These are phyloP conservation scores for Reticulascus tulasneorum DNA, from an alignment of 2,329 filamentous ascomycete species.

Conservation along the genomic window DNA sequence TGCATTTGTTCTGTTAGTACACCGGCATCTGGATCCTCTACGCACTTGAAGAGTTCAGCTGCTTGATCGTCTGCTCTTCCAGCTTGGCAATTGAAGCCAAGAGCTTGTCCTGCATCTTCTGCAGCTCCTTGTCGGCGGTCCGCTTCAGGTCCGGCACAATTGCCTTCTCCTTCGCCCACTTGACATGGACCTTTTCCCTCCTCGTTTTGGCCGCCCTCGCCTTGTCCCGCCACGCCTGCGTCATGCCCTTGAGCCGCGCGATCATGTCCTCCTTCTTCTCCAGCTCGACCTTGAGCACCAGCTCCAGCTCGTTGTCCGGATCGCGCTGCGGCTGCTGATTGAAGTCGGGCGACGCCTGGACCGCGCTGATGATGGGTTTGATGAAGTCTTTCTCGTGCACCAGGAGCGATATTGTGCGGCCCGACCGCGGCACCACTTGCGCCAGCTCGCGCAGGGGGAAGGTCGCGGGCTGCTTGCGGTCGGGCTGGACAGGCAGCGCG, in stretches of 20 bases:
- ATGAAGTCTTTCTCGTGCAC: constrained; percentile 40
- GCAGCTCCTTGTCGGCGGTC: constrained; percentile 42
- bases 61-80: constrained; percentile 45
- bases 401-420: constrained; percentile 36
- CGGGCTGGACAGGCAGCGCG: constrained; percentile 34
- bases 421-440: constrained; percentile 45
- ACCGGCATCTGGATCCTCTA: neutral
- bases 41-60: constrained; percentile 29
- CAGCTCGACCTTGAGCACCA: constrained; percentile 49
- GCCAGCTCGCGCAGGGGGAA: constrained; percentile 54
- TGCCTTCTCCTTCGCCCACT: constrained; percentile 41
- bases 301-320: constrained; percentile 56
- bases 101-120: constrained; percentile 49
- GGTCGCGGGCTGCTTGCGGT: constrained; percentile 19
- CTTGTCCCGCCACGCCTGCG: constrained; percentile 47
- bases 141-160: constrained; percentile 45
- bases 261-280: constrained; percentile 45
- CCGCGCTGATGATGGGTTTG: constrained; percentile 52
- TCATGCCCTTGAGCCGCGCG: constrained; percentile 38
- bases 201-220: constrained; percentile 43
- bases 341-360: constrained; percentile 49
- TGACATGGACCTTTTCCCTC: constrained; percentile 45
- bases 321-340: constrained; percentile 59
- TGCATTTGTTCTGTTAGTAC: too few relatives aligned
- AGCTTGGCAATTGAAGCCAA: constrained; percentile 45